Evolutionary conservation across 305 asterid genomes (phyloP).

Genomic region (Fraxinus latifolia): DNA sequence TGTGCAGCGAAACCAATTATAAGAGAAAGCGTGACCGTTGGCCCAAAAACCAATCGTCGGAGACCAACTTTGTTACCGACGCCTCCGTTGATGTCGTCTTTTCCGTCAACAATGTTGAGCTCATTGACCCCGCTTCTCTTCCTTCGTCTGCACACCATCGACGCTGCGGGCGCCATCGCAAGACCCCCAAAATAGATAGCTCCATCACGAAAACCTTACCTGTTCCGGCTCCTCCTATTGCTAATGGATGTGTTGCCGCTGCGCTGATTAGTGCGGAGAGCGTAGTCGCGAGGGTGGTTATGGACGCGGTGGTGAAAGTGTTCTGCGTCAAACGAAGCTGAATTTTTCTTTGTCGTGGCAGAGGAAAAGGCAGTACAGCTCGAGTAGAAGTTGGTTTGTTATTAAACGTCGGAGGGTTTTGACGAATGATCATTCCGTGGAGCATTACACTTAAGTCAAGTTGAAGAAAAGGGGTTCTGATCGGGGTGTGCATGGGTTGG

Average conservation of each 20-base stretch:
- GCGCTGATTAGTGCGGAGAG: constrained; percentile 25
- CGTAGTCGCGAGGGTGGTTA: constrained; percentile 47
- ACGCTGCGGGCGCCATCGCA: constrained; percentile 32
- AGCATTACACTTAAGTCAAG: constrained; percentile 77
- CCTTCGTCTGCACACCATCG: constrained; percentile 16
- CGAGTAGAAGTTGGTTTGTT: constrained; percentile 76
- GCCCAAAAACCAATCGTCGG: constrained; percentile 21
- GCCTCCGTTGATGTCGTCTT: constrained; percentile 26
- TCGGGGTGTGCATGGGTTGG: too few species aligned
- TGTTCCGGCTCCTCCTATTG: constrained; percentile 21
- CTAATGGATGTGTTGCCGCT: neutral
- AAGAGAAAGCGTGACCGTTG: constrained; percentile 44
- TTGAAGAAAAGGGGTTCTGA: constrained; percentile 73
- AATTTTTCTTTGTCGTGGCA: constrained; percentile 83
- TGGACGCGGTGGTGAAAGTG: constrained; percentile 88
- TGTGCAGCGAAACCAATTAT: constrained; percentile 38
- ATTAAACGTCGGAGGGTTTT: constrained; percentile 67
- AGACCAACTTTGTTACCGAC: constrained; percentile 1
- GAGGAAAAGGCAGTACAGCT: constrained; percentile 74
- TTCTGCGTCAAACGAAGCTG: constrained; percentile 74
- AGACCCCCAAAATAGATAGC: constrained; percentile 24
- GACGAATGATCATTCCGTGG: constrained; percentile 77
- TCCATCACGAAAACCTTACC: constrained; percentile 31
- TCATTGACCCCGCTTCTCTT: constrained; percentile 18
- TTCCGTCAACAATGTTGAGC: constrained; percentile 29